Conservation (phyloP, 805 yeast species). For the Saturnispora quitensis region DNA sequence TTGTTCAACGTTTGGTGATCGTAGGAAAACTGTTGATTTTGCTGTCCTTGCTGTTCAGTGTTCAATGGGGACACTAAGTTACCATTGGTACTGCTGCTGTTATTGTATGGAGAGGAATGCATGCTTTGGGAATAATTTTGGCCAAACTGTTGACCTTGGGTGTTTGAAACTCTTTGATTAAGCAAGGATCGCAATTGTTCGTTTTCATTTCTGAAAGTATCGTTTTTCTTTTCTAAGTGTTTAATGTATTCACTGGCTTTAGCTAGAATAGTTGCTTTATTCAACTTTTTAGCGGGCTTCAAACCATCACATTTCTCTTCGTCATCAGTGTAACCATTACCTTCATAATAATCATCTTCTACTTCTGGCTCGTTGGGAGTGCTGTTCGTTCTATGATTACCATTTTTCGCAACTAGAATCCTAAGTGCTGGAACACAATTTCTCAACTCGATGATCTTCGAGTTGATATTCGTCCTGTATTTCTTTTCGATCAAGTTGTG, state of each 20-base stretch:
- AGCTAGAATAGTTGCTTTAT: constrained; percentile 66
- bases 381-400: constrained; percentile 25
- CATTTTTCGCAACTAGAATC: constrained; percentile 31
- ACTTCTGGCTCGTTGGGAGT: constrained; percentile 32
- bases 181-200: constrained; percentile 25
- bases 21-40: constrained; percentile 7
- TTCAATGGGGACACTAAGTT: constrained; percentile 12
- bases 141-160: constrained; percentile 7
- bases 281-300: constrained; percentile 65
- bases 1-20: constrained; percentile 27
- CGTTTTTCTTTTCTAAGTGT: constrained; percentile 60
- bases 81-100: constrained; percentile 10
- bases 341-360: constrained; percentile 38
- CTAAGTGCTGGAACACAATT: constrained; percentile 75
- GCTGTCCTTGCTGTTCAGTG: constrained; percentile 1
- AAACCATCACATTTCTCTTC: constrained; percentile 56
- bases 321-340: constrained; percentile 50
- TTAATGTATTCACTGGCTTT: constrained; percentile 73
- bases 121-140: constrained; percentile 12
- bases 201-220: constrained; percentile 39
- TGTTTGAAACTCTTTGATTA: constrained; percentile 7
- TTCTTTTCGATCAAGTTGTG: constrained; percentile 80
- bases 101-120: constrained; percentile 13
- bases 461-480: constrained; percentile 71
- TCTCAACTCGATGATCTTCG: constrained; percentile 60